A percentile compares a stretch with the other conserved stretches of the same genome.
Conservation (phyloP, 768 basidiomycete genomes). For the Lactarius tabidus region DNA sequence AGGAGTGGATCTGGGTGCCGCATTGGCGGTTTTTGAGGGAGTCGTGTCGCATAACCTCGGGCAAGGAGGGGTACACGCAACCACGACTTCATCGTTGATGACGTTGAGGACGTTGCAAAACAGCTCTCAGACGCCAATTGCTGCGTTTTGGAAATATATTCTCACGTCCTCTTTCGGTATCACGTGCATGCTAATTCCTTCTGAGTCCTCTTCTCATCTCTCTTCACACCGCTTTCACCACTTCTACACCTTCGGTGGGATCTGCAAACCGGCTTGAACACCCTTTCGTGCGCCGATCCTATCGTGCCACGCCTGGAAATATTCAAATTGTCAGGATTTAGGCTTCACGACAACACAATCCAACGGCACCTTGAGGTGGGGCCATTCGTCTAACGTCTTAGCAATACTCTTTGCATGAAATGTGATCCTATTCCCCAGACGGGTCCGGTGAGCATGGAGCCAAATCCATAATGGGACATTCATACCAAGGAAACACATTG, state of each 20-base stretch:
- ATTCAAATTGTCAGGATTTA: background rate
- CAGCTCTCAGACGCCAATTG: background rate
- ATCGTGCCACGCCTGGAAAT: constrained; percentile 39
- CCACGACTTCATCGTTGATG: constrained; percentile 11
- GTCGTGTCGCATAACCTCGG: constrained; percentile 23
- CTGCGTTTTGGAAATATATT: background rate
- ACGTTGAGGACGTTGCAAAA: background rate
- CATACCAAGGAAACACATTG: constrained; percentile 61
- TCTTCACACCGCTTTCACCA: background rate
- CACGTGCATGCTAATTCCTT: background rate
- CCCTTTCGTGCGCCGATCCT: constrained; percentile 36
- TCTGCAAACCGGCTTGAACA: constrained; percentile 33
- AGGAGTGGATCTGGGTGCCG: constrained; percentile 23
- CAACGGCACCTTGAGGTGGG: constrained; percentile 50
- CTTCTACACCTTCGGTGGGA: constrained; percentile 36
- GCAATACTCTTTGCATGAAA: constrained; percentile 46
- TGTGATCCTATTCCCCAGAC: constrained; percentile 47
- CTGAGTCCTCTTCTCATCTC: no score
- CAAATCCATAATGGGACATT: background rate
- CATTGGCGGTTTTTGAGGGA: constrained; percentile 26
- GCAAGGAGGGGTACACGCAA: background rate
- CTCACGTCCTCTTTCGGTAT: constrained; percentile 28
- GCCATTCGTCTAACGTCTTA: constrained; percentile 58
- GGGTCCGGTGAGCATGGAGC: background rate
- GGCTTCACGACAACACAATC: background rate